These are phyloP conservation scores for Metschnikowia reukaufii DNA, from an alignment of 805 yeast species.

Conservation along the genomic window DNA sequence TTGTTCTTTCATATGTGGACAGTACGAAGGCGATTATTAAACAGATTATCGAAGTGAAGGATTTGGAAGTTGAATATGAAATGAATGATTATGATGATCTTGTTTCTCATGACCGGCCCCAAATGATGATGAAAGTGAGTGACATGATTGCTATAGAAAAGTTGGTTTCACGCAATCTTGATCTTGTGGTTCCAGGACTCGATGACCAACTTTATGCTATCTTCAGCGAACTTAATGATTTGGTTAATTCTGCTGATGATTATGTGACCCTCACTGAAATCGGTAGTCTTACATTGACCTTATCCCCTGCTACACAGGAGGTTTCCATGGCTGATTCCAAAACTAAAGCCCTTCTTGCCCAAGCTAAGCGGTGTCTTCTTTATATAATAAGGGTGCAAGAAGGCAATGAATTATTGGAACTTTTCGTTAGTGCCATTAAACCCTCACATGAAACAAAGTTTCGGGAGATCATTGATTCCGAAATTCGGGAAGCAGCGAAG, in stretches of 20 bases:
- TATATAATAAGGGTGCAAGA: conserved; percentile 84
- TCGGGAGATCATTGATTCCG: conserved; percentile 51
- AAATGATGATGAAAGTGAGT: conserved; percentile 42
- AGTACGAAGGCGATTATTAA: conserved; percentile 46
- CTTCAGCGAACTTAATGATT: conserved; percentile 42
- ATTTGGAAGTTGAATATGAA: conserved; percentile 58
- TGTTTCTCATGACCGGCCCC: conserved; percentile 46
- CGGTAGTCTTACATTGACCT: conserved; percentile 52
- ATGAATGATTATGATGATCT: conserved; percentile 71
- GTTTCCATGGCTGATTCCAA: conserved; percentile 55
- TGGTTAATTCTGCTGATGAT: conserved; percentile 38
- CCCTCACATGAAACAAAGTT: conserved; percentile 70
- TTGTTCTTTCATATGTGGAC: conserved; percentile 52
- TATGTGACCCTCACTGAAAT: conserved; percentile 51
- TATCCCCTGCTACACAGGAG: conserved; percentile 53
- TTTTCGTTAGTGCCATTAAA: conserved; percentile 64
- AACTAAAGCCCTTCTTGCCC: conserved; percentile 59
- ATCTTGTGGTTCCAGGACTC: conserved; percentile 44
- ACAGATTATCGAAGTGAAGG: conserved; percentile 52
- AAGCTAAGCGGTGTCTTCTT: conserved; percentile 78
- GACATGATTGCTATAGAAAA: conserved; percentile 49
- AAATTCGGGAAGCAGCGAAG: conserved; percentile 27
- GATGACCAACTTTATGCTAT: conserved; percentile 56
- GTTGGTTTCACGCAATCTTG: conserved; percentile 42
- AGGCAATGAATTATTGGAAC: conserved; percentile 63